A percentile compares a stretch with the other conserved stretches of the same genome.
These are phyloP conservation scores for Calcarisporium arbuscula DNA, from an alignment of 2,329 filamentous ascomycete genomes.

Conservation along the genomic window DNA sequence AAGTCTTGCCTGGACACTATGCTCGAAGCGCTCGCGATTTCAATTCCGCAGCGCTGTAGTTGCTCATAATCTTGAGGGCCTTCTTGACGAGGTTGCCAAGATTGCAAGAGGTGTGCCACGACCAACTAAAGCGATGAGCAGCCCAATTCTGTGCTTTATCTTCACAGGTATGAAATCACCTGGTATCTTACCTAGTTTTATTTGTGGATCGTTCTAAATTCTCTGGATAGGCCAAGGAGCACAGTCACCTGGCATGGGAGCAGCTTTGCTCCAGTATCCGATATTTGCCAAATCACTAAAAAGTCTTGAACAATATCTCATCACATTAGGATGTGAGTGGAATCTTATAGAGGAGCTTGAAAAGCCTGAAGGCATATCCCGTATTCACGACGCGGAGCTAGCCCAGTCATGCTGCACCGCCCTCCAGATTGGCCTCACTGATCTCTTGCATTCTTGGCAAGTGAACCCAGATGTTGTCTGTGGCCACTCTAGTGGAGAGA, in stretches of 20 bases:
- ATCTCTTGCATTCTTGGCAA: conserved; percentile 25
- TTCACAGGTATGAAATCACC: conserved; percentile 7
- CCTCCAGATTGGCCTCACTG: conserved; percentile 34
- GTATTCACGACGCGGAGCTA: conserved; percentile 8
- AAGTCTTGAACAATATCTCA: conserved; percentile 2
- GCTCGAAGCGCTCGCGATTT: conserved; percentile 4
- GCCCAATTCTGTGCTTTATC: conserved; percentile 5
- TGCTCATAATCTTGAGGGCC: conserved; percentile 4
- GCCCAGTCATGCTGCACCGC: conserved; percentile 26
- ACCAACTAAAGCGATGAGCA: conserved; percentile 2
- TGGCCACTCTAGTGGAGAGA: conserved; percentile 35
- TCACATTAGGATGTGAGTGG: conserved; percentile 6
- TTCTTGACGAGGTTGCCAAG: conserved; percentile 5
- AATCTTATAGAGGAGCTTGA: conserved; percentile 5
- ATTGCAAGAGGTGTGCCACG: conserved; percentile 5
- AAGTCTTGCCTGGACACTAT: conserved; percentile 6
- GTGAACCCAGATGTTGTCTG: conserved; percentile 23
- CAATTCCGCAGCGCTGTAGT: conserved; percentile 3
- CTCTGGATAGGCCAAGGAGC: conserved; percentile 7
- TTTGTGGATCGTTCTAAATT: background rate
- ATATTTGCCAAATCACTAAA: conserved; percentile 5
- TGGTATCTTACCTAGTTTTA: background rate
- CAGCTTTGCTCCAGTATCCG: conserved; percentile 3
- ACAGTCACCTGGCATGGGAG: conserved; percentile 8
- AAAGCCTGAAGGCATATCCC: conserved; percentile 4